phyloP scores from a whole-genome alignment of 2,329 filamentous ascomycete species.

The Ascocoryne sarcoides region DNA sequence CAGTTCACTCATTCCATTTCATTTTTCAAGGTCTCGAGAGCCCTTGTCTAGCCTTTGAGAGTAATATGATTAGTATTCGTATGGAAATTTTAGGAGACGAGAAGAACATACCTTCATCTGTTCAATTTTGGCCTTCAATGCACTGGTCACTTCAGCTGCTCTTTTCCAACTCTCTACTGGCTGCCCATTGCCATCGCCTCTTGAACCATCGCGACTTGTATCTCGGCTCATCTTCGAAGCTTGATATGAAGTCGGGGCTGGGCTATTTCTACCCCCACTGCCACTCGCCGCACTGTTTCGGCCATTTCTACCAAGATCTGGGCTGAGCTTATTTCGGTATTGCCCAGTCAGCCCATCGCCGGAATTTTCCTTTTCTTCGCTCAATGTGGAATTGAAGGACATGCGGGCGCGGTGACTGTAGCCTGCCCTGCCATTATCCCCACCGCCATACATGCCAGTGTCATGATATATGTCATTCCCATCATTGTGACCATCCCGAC shows the following conservation, averaged over 20 bases:
- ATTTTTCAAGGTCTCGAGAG: constrained; percentile 35
- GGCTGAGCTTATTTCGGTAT: constrained; percentile 27
- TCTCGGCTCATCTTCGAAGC: constrained; percentile 26
- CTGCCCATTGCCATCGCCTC: constrained; percentile 33
- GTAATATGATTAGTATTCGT: too few relatives aligned
- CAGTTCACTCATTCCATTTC: not conserved
- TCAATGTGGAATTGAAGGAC: constrained; percentile 56
- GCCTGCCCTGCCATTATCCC: constrained; percentile 17
- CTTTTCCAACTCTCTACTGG: constrained; percentile 91
- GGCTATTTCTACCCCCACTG: constrained; percentile 26
- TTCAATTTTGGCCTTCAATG: constrained; percentile 93
- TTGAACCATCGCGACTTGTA: constrained; percentile 23
- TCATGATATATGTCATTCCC: constrained; percentile 54
- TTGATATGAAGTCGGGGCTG: constrained; percentile 15
- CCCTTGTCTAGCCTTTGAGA: constrained; percentile 44
- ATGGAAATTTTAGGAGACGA: too few relatives aligned
- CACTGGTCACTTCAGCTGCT: constrained; percentile 94
- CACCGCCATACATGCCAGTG: constrained; percentile 25
- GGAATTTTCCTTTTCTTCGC: constrained; percentile 71
- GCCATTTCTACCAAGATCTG: constrained; percentile 25
- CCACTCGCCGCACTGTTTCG: constrained; percentile 25
- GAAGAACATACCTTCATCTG: constrained; percentile 72
- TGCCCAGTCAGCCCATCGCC: constrained; percentile 29
- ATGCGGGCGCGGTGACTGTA: constrained; percentile 29
- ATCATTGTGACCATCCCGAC: constrained; percentile 43